Base-by-base conservation (phyloP, 1,284 basidiomycete genomes). In the Heterobasidion occidentale region DNA sequence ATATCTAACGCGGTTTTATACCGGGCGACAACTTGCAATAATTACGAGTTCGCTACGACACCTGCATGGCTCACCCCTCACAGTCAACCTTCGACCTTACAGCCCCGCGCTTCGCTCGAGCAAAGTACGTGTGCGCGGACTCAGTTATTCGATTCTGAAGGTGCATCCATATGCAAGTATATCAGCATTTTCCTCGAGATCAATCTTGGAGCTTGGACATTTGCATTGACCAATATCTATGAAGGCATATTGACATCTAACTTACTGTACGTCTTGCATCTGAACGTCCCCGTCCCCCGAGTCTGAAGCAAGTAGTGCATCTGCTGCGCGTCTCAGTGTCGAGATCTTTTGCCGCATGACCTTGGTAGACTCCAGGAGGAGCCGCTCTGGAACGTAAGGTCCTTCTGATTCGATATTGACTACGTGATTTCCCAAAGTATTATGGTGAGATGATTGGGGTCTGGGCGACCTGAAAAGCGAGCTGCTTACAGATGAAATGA, bases 371-470 rank as follows among this genome's bases (percentile, higher is more conserved):
- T 95, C 91, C 0, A 86, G 86, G 7, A 98, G 73, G n/a, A 99
- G 74, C 46, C 88, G 80, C 69, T 95, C 83, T 0, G 95, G 94
- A 14, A 80, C 72, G 68, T 97, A 97, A 27, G 92, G 83, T 2
- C 94, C 89, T 61, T 94, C 91, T 0, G 92, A 93, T 71, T 98
- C 94, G 54, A 98, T 78, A 60, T 84, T 90, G 76, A 93, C 94
- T 96, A 63, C 5, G 27, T 27, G 6, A 5, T 4, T 27, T 6
- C n/a, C n/a, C 38, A 42, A 8, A 12, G 5, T 42, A 42, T 42
- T 42, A 42, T 8, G 27, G 3, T 27, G 5, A 27, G 27, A 27
- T 42, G 12, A 42, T 11, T 42, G n/a, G 12, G 38, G 38, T 4
- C 38, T 42, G 11, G 38, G n/a, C 38, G 38, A 12, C 2, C n/a